phyloP scores from a whole-genome alignment of 345 rosid species.

The Euphorbia peplus region DNA sequence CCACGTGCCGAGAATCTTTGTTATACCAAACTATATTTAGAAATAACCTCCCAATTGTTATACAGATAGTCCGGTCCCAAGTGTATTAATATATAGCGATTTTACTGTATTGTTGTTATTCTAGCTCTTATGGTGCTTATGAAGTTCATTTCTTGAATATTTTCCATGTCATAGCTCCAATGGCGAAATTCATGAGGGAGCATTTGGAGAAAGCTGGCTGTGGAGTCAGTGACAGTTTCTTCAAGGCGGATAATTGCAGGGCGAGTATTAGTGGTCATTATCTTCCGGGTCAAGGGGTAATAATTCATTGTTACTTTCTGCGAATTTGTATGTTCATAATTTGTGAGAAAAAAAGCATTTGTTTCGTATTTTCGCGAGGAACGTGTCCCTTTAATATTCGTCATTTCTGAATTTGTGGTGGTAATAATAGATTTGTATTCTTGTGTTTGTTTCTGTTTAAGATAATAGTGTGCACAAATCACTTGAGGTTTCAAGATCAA shows the following conservation, averaged over 20 bases:
- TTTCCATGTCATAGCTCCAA: constrained; percentile 48
- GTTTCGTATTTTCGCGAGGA: too few relatives aligned
- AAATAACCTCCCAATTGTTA: too few relatives aligned
- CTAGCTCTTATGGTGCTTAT: too few relatives aligned
- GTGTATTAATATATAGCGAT: too few relatives aligned
- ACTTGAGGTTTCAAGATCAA: constrained; percentile 68
- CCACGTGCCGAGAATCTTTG: too few relatives aligned
- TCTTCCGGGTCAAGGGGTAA: constrained; percentile 65
- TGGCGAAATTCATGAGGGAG: constrained; percentile 78
- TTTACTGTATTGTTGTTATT: too few relatives aligned
- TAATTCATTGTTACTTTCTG: not conserved
- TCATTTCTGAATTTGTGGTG: not conserved
- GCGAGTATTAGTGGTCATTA: constrained; percentile 56
- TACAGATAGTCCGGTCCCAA: too few relatives aligned
- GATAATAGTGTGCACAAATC: constrained; percentile 83
- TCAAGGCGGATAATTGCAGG: constrained; percentile 64
- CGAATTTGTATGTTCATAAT: too few relatives aligned
- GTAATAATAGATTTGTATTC: not conserved
- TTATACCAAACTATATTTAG: too few relatives aligned
- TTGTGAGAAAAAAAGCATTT: too few relatives aligned
- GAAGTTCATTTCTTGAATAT: not conserved
- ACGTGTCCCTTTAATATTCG: too few relatives aligned
- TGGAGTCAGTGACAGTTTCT: constrained; percentile 62
- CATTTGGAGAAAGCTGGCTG: constrained; percentile 88
- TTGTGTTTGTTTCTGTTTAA: constrained; percentile 23